Conservation (phyloP, 257 asterid genomes). For the Solanum habrochaites region DNA sequence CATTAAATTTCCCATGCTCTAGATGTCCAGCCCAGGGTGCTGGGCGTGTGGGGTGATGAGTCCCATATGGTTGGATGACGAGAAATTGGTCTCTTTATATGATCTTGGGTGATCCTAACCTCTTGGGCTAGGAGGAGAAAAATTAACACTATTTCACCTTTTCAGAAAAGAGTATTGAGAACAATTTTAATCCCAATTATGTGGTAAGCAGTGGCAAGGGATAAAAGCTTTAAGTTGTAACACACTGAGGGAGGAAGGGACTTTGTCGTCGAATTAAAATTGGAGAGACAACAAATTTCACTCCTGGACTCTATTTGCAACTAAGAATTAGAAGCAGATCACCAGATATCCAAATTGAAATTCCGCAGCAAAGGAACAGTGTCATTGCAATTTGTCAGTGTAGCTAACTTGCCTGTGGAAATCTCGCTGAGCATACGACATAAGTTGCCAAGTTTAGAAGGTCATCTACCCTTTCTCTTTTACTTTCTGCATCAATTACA, state of each 20-base stretch:
- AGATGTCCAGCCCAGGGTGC: not conserved
- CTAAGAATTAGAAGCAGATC: not conserved
- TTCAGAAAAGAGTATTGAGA: not conserved
- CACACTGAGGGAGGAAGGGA: not conserved
- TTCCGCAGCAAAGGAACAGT: not conserved
- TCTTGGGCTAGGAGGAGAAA: not conserved
- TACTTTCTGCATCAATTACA: constrained; percentile 81
- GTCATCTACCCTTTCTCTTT: constrained; percentile 80
- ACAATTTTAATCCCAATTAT: not conserved
- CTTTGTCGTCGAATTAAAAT: not conserved
- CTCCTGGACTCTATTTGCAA: not conserved
- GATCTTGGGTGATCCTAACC: not conserved
- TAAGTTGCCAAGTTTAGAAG: constrained; percentile 63
- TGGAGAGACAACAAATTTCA: not conserved
- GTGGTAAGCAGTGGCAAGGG: not conserved
- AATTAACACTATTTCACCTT: not conserved
- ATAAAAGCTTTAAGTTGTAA: not conserved
- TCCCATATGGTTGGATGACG: not conserved
- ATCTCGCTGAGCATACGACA: constrained; percentile 68
- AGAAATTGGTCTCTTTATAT: not conserved
- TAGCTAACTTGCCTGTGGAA: constrained; percentile 72
- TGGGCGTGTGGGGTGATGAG: not conserved
- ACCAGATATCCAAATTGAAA: not conserved
- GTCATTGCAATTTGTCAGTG: not conserved
- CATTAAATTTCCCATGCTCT: not conserved